These are phyloP conservation scores for Leishmania tropica DNA, from an alignment of 208 protist species.

Conservation along the genomic window DNA sequence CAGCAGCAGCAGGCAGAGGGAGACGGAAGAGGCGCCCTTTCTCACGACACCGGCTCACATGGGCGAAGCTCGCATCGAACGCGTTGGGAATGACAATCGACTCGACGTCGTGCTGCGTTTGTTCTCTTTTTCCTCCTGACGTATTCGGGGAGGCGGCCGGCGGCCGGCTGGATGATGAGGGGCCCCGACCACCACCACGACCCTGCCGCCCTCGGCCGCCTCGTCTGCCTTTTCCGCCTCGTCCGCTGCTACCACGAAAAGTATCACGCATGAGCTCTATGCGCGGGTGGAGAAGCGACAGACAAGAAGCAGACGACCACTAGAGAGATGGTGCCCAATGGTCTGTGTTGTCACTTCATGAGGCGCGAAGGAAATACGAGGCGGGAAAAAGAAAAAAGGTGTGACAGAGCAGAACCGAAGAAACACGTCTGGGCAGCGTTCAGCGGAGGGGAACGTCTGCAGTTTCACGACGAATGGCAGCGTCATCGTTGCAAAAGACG, in stretches of 20 bases:
- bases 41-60: conserved; percentile 29
- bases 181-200: not conserved
- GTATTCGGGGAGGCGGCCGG: not conserved
- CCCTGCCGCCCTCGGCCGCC: not conserved
- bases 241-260: not conserved
- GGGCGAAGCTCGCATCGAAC: conserved; percentile 22
- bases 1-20: not conserved
- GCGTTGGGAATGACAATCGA: conserved; percentile 23
- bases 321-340: not conserved
- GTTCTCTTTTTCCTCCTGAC: not conserved
- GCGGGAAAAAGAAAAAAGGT: not conserved
- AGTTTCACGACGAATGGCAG: not conserved
- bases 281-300: not conserved
- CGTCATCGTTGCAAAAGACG: not conserved
- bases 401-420: not conserved
- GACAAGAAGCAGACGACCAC: not conserved
- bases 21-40: conserved; percentile 31
- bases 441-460: not conserved
- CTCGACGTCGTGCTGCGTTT: conserved; percentile 3
- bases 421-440: not conserved
- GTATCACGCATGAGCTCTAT: not conserved
- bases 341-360: not conserved
- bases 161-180: not conserved
- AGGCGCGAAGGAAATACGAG: not conserved
- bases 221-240: not conserved